Conservation (phyloP, 805 yeast species). For the Hyphopichia homilentoma region DNA sequence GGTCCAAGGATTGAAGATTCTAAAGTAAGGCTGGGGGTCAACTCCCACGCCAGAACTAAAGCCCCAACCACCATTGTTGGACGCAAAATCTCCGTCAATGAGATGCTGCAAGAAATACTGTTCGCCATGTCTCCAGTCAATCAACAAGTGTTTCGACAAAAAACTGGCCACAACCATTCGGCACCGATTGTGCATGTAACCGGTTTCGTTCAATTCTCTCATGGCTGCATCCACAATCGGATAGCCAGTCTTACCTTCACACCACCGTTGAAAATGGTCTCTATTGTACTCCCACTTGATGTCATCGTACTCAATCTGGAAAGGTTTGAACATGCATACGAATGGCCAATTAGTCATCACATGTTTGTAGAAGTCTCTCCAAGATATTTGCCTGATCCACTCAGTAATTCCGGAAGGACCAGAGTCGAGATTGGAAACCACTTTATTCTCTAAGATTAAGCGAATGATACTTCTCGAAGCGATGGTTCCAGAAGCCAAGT, state of each 20-base stretch:
- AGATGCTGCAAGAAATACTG: slow-evolving; percentile 46
- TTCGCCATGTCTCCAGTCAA: slow-evolving; percentile 57
- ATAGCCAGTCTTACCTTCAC: slow-evolving; percentile 50
- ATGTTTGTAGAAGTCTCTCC: slow-evolving; percentile 57
- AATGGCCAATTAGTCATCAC: slow-evolving; percentile 48
- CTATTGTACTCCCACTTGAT: slow-evolving; percentile 42
- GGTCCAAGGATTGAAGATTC: slow-evolving; percentile 50
- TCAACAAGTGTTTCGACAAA: slow-evolving; percentile 44
- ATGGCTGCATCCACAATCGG: slow-evolving; percentile 59
- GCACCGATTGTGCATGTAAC: slow-evolving; percentile 51
- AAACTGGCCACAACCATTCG: slow-evolving; percentile 54
- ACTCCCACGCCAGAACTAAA: slow-evolving; percentile 50
- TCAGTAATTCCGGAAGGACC: slow-evolving; percentile 35
- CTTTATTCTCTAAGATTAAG: slow-evolving; percentile 22
- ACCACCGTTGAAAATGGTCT: slow-evolving; percentile 46
- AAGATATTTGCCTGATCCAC: slow-evolving; percentile 53
- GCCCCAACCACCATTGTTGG: slow-evolving; percentile 60
- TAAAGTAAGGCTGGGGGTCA: slow-evolving; percentile 55
- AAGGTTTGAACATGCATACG: slow-evolving; percentile 47
- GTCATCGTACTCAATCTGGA: slow-evolving; percentile 38
- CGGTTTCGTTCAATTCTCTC: slow-evolving; percentile 49
- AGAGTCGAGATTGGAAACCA: slow-evolving; percentile 16
- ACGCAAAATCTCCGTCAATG: slow-evolving; percentile 51
- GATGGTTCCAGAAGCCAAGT: slow-evolving; percentile 44
- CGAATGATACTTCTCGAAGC: slow-evolving; percentile 38